phyloP scores from a whole-genome alignment of 2,329 filamentous ascomycete species.

The Cadophora sp. region DNA sequence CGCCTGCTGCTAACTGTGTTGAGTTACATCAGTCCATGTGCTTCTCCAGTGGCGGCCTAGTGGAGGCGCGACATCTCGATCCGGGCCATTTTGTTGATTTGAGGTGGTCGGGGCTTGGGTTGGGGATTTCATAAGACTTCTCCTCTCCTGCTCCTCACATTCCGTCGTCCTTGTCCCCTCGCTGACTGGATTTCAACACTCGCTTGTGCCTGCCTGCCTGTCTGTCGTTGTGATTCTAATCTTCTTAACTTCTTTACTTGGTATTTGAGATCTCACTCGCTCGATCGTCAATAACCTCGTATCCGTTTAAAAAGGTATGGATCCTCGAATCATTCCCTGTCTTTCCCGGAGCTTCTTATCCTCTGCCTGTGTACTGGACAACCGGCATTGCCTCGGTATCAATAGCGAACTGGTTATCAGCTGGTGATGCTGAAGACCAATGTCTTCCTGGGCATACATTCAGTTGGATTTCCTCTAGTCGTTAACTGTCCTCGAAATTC shows the following conservation, averaged over 20 bases:
- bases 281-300: conserved; percentile 23
- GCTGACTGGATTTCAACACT: conserved; percentile 20
- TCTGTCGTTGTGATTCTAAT: neutral
- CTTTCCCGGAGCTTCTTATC: neutral
- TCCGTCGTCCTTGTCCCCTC: conserved; percentile 10
- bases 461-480: neutral
- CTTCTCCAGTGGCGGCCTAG: conserved; percentile 24
- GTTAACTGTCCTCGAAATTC: neutral
- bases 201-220: conserved; percentile 20
- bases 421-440: too few species aligned
- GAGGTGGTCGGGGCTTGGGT: conserved; percentile 30
- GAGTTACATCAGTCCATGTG: conserved; percentile 24
- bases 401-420: neutral
- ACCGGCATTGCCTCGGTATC: neutral
- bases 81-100: conserved; percentile 29
- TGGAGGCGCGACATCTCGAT: conserved; percentile 27
- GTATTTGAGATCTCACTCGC: conserved; percentile 30
- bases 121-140: conserved; percentile 22
- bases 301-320: conserved; percentile 21
- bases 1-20: conserved; percentile 15
- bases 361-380: neutral
- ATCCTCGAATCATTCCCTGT: conserved; percentile 7
- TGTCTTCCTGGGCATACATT: too few species aligned
- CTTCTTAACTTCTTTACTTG: conserved; percentile 22
- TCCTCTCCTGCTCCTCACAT: conserved; percentile 18